These are phyloP conservation scores for Colletotrichum cuscutae DNA, from an alignment of 2,329 filamentous ascomycete genomes.

Conservation along the genomic window DNA sequence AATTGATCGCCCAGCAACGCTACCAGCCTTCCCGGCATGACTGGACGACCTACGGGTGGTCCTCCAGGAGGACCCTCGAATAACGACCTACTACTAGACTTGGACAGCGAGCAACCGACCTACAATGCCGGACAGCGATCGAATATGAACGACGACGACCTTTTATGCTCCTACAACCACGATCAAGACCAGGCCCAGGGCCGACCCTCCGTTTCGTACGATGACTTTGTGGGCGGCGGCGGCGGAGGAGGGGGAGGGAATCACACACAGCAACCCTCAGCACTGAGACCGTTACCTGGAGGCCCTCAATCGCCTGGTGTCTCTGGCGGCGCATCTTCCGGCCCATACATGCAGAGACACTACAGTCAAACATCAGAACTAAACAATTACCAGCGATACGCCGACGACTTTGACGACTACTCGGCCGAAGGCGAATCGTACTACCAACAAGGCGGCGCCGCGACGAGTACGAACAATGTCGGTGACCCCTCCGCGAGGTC, in stretches of 20 bases:
- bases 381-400: constrained; percentile 91
- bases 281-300: constrained; percentile 48
- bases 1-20: constrained; percentile 38
- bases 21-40: constrained; percentile 64
- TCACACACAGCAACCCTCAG: constrained; percentile 55
- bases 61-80: constrained; percentile 61
- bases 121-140: constrained; percentile 83
- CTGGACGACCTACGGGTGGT: constrained; percentile 63
- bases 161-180: constrained; percentile 79
- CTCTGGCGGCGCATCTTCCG: constrained; percentile 40
- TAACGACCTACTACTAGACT: constrained; percentile 77
- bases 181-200: constrained; percentile 69
- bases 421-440: constrained; percentile 82
- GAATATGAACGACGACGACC: constrained; percentile 82
- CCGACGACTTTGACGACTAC: constrained; percentile 85
- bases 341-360: constrained; percentile 59
- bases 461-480: constrained; percentile 30
- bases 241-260: constrained; percentile 41
- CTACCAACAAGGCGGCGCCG: constrained; percentile 76
- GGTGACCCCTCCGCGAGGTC: constrained; percentile 44
- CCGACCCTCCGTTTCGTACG: constrained; percentile 91
- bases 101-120: constrained; percentile 75
- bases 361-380: constrained; percentile 83
- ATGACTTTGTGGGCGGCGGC: constrained; percentile 86
- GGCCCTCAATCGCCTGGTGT: constrained; percentile 36